Percentiles rank a stretch among this genome's conserved stretches.
Conservation (phyloP, 1,139 yeast genomes). For the Candida sp. region DNA sequence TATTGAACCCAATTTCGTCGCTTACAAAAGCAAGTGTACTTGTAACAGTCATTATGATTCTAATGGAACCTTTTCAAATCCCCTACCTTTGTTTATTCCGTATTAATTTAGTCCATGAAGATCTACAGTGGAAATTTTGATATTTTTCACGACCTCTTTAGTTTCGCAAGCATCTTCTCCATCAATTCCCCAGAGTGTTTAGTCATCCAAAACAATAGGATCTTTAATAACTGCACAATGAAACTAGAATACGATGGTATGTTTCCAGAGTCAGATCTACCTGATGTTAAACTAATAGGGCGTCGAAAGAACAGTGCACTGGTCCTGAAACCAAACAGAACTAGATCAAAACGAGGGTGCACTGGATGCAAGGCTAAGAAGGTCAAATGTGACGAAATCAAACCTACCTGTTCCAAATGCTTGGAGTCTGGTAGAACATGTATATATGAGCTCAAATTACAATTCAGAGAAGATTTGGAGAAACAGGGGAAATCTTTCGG, state of each 20-base stretch:
- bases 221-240: neutral
- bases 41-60: neutral
- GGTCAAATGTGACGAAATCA: conserved; percentile 44
- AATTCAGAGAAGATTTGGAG: conserved; percentile 29
- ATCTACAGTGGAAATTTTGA: neutral
- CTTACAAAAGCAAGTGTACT: conserved; percentile 4
- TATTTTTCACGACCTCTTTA: neutral
- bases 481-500: conserved; percentile 26
- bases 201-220: too few species aligned
- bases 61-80: too few species aligned
- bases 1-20: conserved; percentile 24
- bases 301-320: neutral
- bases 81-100: neutral
- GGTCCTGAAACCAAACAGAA: conserved; percentile 1
- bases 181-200: neutral
- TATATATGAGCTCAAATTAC: conserved; percentile 20
- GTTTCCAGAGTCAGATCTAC: neutral
- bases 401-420: conserved; percentile 41
- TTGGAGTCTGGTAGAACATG: conserved; percentile 24
- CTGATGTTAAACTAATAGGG: neutral
- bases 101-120: neutral
- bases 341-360: conserved; percentile 28
- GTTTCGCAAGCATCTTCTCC: neutral
- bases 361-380: conserved; percentile 27
- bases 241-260: neutral